These are phyloP conservation scores for Plantago major DNA, from an alignment of 257 asterid species.

Conservation along the genomic window DNA sequence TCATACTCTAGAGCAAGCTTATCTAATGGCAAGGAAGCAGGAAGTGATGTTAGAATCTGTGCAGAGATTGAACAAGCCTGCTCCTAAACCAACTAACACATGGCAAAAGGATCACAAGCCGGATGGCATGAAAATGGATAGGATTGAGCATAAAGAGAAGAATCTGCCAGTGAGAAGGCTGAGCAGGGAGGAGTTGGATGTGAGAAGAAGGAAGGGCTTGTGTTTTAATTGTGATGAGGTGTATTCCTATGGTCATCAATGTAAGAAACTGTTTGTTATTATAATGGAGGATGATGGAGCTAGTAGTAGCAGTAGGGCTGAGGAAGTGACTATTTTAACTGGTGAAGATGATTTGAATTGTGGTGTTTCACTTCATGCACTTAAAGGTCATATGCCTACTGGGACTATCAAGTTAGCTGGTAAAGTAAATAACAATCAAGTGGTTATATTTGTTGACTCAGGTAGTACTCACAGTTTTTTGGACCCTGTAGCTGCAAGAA, in stretches of 20 bases:
- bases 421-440: not conserved
- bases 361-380: not conserved
- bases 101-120: no score
- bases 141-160: not conserved
- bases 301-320: not conserved
- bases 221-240: slow-evolving; percentile 1
- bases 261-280: not conserved
- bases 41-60: no score
- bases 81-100: no score
- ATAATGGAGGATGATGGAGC: not conserved
- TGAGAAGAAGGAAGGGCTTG: not conserved
- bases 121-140: no score
- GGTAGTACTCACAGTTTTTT: not conserved
- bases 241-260: not conserved
- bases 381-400: not conserved
- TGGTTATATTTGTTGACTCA: not conserved
- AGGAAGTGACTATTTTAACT: not conserved
- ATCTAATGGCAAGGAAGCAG: no score
- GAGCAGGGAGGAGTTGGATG: not conserved
- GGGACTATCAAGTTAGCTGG: not conserved
- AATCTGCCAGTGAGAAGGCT: not conserved
- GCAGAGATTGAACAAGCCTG: no score
- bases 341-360: not conserved
- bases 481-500: no score
- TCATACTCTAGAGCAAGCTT: no score